A percentile compares a stretch with the other conserved stretches of the same genome.
These are phyloP conservation scores for Phytophthora rubi DNA, from an alignment of 352 stramenopile genomes.

Conservation along the genomic window DNA sequence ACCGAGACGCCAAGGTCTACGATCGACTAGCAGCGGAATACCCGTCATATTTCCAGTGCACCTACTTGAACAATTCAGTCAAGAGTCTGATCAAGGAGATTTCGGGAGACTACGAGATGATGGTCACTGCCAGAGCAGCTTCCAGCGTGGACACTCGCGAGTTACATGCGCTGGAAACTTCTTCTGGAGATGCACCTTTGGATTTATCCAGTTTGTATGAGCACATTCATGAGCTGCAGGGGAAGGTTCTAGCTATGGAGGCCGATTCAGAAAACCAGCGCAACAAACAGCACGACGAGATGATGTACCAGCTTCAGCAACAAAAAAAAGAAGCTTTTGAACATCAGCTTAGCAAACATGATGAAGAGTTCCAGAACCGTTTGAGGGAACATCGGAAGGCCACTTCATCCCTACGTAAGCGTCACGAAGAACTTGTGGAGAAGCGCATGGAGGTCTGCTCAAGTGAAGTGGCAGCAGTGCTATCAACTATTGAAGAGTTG, in stretches of 20 bases:
- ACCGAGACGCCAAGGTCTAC: conserved; percentile 16
- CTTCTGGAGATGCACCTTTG: background rate
- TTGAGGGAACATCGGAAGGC: conserved; percentile 13
- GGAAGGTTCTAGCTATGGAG: conserved; percentile 22
- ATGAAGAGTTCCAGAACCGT: conserved; percentile 17
- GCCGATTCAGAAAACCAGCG: conserved; percentile 7
- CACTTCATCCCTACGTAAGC: conserved; percentile 5
- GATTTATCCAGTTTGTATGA: conserved; percentile 23
- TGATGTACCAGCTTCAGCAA: conserved; percentile 18
- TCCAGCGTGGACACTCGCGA: background rate
- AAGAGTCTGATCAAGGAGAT: conserved; percentile 24
- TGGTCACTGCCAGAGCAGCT: conserved; percentile 10
- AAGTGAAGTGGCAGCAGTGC: conserved; percentile 14
- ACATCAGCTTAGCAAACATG: conserved; percentile 16
- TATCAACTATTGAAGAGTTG: conserved; percentile 20
- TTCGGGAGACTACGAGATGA: conserved; percentile 11
- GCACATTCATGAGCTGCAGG: conserved; percentile 23
- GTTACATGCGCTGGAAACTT: background rate
- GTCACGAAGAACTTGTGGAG: conserved; percentile 20
- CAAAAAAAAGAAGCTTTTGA: conserved; percentile 24
- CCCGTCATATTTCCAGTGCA: conserved; percentile 20
- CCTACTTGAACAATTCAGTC: conserved; percentile 24
- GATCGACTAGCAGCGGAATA: conserved; percentile 13
- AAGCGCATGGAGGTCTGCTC: conserved; percentile 15
- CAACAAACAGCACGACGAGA: conserved; percentile 16